These are phyloP conservation scores for Quercus lobata DNA, from an alignment of 331 rosid species.

Conservation along the genomic window DNA sequence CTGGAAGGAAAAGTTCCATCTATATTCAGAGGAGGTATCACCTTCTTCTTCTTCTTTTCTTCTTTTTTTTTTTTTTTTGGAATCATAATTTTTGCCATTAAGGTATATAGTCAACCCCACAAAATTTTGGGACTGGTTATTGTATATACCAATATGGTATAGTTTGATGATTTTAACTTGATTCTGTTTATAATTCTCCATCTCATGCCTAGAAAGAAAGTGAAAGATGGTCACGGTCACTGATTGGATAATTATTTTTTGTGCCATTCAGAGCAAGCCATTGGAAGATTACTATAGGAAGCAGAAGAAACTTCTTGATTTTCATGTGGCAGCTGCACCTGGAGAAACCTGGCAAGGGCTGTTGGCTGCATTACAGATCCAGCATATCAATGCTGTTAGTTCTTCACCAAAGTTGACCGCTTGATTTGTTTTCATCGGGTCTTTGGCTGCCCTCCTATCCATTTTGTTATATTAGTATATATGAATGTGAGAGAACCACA, in stretches of 20 bases:
- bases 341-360: constrained; percentile 93
- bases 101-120: neutral
- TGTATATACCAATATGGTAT: neutral
- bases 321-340: constrained; percentile 56
- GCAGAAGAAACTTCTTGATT: constrained; percentile 73
- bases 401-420: constrained; percentile 89
- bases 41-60: neutral
- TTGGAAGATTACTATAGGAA: constrained; percentile 91
- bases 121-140: no score
- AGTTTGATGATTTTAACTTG: neutral
- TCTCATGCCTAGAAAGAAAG: neutral
- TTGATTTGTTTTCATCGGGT: constrained; percentile 31
- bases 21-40: constrained; percentile 54
- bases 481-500: constrained; percentile 51
- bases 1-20: constrained; percentile 26
- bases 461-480: constrained; percentile 48
- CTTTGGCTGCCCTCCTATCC: neutral
- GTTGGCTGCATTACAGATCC: constrained; percentile 84
- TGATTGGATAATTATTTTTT: neutral
- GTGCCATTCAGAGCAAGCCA: constrained; percentile 43
- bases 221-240: neutral
- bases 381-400: constrained; percentile 62
- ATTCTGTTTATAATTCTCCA: no score
- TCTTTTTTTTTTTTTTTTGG: neutral
- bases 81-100: neutral